These are phyloP conservation scores for Suhomyces bolitotheri DNA, from an alignment of 1,139 yeast species.

Conservation along the genomic window DNA sequence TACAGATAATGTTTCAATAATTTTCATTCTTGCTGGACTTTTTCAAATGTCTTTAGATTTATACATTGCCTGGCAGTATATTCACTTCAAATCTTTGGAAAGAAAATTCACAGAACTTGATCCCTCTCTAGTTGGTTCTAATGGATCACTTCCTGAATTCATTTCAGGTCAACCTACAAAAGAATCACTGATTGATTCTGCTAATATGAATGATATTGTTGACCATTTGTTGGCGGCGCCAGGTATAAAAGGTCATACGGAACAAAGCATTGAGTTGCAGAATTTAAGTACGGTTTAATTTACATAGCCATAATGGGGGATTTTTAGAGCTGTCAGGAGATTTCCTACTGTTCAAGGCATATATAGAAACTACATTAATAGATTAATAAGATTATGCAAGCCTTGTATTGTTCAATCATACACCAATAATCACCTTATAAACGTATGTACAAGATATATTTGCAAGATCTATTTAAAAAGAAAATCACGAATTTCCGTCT, in stretches of 20 bases:
- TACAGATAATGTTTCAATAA: conserved; percentile 63
- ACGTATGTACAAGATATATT: conserved; percentile 13
- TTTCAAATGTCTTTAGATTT: conserved; percentile 80
- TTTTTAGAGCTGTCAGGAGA: background rate
- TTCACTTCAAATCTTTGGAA: conserved; percentile 46
- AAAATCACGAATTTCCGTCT: conserved; percentile 3
- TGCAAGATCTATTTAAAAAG: conserved; percentile 11
- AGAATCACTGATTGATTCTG: conserved; percentile 4
- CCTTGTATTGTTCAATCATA: no score
- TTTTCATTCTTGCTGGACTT: conserved; percentile 75
- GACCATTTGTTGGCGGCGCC: conserved; percentile 6
- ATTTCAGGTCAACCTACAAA: conserved; percentile 1
- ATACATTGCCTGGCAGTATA: conserved; percentile 72
- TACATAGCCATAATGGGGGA: background rate
- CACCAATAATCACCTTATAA: no score
- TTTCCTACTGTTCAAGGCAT: no score
- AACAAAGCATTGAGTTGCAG: conserved; percentile 12
- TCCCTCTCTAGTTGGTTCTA: background rate
- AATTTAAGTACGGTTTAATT: conserved; percentile 7
- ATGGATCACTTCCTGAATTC: conserved; percentile 2
- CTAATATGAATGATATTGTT: conserved; percentile 10
- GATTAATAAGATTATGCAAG: no score
- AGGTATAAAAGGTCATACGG: conserved; percentile 5
- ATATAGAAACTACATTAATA: no score
- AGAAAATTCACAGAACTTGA: background rate